These are phyloP conservation scores for Sugiyamaella xylanicola DNA, from an alignment of 1,139 yeast genomes.

Conservation along the genomic window DNA sequence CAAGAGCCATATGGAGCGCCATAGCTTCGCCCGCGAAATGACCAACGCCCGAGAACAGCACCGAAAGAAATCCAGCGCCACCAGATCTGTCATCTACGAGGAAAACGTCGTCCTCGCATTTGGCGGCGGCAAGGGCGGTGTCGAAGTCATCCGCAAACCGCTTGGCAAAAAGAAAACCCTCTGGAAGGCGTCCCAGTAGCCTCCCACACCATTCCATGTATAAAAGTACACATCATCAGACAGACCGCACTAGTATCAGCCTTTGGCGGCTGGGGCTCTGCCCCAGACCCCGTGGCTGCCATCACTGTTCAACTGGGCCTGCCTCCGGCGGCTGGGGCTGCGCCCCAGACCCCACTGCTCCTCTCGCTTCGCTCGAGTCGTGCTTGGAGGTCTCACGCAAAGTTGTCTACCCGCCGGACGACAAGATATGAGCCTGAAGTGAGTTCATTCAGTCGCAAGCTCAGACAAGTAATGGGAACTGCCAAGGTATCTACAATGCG, in stretches of 20 bases:
- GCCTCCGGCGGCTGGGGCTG: background rate
- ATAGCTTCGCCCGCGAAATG: constrained; percentile 38
- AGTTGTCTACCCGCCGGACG: no score
- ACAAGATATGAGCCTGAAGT: no score
- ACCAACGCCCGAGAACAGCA: constrained; percentile 34
- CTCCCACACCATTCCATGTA: background rate
- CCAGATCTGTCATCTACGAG: constrained; percentile 29
- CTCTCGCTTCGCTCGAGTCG: background rate
- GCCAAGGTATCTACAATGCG: no score
- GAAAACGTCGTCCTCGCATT: constrained; percentile 43
- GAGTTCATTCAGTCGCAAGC: no score
- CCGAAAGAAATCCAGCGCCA: constrained; percentile 25
- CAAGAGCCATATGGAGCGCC: constrained; percentile 39
- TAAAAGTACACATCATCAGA: background rate
- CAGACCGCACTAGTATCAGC: no score
- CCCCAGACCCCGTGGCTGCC: background rate
- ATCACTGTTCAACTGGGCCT: no score
- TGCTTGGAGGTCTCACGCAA: no score
- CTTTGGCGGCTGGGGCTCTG: background rate
- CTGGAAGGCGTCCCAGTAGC: constrained; percentile 38
- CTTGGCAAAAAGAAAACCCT: constrained; percentile 37
- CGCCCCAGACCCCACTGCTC: background rate
- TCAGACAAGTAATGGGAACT: no score
- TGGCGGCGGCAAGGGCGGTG: constrained; percentile 42
- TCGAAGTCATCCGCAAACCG: constrained; percentile 40